Percentiles rank a stretch among this genome's conserved stretches.
phyloP scores from a whole-genome alignment of 1,284 basidiomycete genomes.

The Gomphus sp. region DNA sequence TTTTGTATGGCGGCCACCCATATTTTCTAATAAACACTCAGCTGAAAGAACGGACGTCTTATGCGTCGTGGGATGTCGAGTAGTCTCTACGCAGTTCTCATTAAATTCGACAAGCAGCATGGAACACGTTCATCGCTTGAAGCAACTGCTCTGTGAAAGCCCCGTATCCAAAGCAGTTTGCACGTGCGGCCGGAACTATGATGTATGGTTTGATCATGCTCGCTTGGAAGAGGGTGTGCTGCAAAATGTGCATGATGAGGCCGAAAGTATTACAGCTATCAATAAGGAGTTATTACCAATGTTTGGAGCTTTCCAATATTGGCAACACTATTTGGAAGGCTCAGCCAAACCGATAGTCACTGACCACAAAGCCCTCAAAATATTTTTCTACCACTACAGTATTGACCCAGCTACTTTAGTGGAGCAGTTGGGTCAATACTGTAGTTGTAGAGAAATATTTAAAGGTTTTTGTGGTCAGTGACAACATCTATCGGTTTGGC shows the following conservation, averaged over 20 bases:
- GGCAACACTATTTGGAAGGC: too few species aligned
- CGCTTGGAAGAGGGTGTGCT: constrained; percentile 77
- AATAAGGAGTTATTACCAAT: constrained; percentile 19
- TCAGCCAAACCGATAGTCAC: too few species aligned
- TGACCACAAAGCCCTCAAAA: too few species aligned
- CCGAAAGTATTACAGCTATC: constrained; percentile 37
- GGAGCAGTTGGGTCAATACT: too few species aligned
- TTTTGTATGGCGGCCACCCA: neutral
- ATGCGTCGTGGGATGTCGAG: constrained; percentile 74
- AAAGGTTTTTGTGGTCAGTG: too few species aligned
- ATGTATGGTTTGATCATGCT: constrained; percentile 97
- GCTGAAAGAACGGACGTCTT: constrained; percentile 47
- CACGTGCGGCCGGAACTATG: constrained; percentile 86
- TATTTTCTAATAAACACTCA: constrained; percentile 6
- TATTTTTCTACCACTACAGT: too few species aligned
- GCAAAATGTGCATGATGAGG: constrained; percentile 42
- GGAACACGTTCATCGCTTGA: constrained; percentile 82
- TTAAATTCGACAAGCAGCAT: constrained; percentile 98
- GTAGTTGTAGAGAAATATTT: too few species aligned
- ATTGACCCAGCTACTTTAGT: too few species aligned
- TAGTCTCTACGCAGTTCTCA: constrained; percentile 82
- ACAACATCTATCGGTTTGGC: too few species aligned
- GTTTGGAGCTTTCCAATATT: too few species aligned
- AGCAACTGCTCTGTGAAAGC: constrained; percentile 81
- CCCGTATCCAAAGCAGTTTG: constrained; percentile 89